Evolutionary conservation across 805 yeast species (phyloP).

Genomic region (Wickerhamomyces queroliae): DNA sequence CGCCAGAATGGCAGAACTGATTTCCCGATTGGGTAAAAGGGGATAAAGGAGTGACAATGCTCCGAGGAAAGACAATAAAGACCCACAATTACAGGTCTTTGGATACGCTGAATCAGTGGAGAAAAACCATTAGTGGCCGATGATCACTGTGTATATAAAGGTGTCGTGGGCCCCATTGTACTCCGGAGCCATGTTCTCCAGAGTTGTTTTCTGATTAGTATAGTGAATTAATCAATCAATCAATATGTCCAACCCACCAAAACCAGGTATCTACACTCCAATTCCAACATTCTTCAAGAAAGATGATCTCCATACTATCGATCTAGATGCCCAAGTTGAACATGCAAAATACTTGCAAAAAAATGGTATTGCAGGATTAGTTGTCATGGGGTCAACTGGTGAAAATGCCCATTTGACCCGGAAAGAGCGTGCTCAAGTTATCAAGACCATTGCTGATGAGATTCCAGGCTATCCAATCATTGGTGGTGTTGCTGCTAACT

Average conservation of each 20-base stretch:
- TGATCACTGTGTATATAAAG: too few species aligned
- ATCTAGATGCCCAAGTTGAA: slow-evolving; percentile 37
- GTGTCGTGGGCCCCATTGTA: too few species aligned
- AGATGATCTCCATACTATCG: slow-evolving; percentile 32
- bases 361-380: slow-evolving; percentile 42
- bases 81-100: too few species aligned
- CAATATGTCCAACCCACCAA: slow-evolving; percentile 22
- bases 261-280: slow-evolving; percentile 45
- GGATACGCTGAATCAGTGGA: too few species aligned
- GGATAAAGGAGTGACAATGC: too few species aligned
- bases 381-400: slow-evolving; percentile 50
- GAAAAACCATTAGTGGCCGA: too few species aligned
- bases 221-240: too few species aligned
- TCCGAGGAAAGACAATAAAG: too few species aligned
- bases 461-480: slow-evolving; percentile 36
- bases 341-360: slow-evolving; percentile 38
- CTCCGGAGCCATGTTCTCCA: too few species aligned
- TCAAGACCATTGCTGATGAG: slow-evolving; percentile 27
- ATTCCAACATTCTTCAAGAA: slow-evolving; percentile 47
- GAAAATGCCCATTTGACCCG: slow-evolving; percentile 46
- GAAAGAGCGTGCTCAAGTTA: slow-evolving; percentile 34
- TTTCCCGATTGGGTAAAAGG: too few species aligned
- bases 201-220: too few species aligned
- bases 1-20: too few species aligned
- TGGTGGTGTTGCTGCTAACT: slow-evolving; percentile 45